phyloP scores from a whole-genome alignment of 192 early-diverging fungal species.

The Podila clonocystis region DNA sequence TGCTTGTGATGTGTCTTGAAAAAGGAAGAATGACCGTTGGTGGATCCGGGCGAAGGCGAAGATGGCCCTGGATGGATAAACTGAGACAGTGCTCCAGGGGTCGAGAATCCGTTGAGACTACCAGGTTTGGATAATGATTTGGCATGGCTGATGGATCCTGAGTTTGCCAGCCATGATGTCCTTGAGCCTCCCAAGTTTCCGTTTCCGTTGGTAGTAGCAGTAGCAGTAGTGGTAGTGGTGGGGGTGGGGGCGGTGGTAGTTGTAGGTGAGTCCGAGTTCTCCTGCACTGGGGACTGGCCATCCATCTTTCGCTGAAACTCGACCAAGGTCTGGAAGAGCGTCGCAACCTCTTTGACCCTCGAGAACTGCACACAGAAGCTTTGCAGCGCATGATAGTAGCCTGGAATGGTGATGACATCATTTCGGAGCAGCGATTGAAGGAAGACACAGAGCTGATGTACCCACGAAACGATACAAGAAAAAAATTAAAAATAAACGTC shows the following conservation, averaged over 20 bases:
- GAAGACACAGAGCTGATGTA: slow-evolving; percentile 51
- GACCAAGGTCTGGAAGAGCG: slow-evolving; percentile 47
- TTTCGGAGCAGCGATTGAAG: slow-evolving; percentile 50
- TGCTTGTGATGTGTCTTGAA: slow-evolving; percentile 53
- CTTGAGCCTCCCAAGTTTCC: slow-evolving; percentile 11
- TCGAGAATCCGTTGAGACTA: slow-evolving; percentile 38
- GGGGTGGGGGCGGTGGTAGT: neutral
- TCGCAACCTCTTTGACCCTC: slow-evolving; percentile 49
- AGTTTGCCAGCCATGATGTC: slow-evolving; percentile 40
- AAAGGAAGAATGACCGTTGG: slow-evolving; percentile 15
- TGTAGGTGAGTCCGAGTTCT: neutral
- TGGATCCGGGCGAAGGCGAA: slow-evolving; percentile 10
- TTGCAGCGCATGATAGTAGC: slow-evolving; percentile 48
- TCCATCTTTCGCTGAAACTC: slow-evolving; percentile 47
- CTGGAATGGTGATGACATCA: slow-evolving; percentile 49
- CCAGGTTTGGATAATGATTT: slow-evolving; percentile 32
- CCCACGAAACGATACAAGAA: neutral
- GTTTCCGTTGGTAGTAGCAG: slow-evolving; percentile 17
- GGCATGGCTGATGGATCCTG: slow-evolving; percentile 48
- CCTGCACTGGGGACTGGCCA: slow-evolving; percentile 16
- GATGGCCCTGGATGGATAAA: slow-evolving; percentile 48
- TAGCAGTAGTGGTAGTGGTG: slow-evolving; percentile 6
- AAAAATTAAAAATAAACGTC: neutral
- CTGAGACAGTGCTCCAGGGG: slow-evolving; percentile 44
- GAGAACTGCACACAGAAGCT: slow-evolving; percentile 56